Conservation (phyloP, 345 rosid species). For the Syzygium grande region DNA sequence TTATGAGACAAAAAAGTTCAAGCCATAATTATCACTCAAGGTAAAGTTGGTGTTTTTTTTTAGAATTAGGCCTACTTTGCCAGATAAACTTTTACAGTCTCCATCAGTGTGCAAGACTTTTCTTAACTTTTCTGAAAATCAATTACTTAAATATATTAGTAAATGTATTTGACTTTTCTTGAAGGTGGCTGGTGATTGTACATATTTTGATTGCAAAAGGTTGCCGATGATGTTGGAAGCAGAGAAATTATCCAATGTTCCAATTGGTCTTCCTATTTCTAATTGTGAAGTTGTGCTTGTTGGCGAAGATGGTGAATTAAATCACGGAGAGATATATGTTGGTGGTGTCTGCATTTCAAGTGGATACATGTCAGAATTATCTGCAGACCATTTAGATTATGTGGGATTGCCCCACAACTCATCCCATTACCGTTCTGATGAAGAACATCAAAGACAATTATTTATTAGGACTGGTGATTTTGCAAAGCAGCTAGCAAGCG, state of each 20-base stretch:
- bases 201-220: slow-evolving; percentile 80
- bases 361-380: slow-evolving; percentile 45
- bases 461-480: slow-evolving; percentile 89
- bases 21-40: no score
- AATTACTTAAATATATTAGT: neutral
- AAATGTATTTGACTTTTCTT: slow-evolving; percentile 9
- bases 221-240: slow-evolving; percentile 60
- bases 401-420: slow-evolving; percentile 38
- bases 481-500: slow-evolving; percentile 51
- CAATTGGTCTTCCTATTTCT: slow-evolving; percentile 80
- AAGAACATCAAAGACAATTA: slow-evolving; percentile 36
- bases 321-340: slow-evolving; percentile 68
- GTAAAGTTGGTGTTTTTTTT: no score
- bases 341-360: slow-evolving; percentile 62
- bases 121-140: neutral
- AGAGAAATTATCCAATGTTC: slow-evolving; percentile 62
- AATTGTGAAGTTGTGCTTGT: slow-evolving; percentile 55
- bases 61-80: neutral
- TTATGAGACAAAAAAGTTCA: no score
- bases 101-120: neutral
- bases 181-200: slow-evolving; percentile 94
- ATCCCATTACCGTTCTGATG: slow-evolving; percentile 20
- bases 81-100: neutral
- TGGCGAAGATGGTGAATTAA: slow-evolving; percentile 28
- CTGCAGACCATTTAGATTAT: slow-evolving; percentile 15